These are phyloP conservation scores for Phanerochaete carnosa DNA, from an alignment of 768 basidiomycete species.

Conservation along the genomic window DNA sequence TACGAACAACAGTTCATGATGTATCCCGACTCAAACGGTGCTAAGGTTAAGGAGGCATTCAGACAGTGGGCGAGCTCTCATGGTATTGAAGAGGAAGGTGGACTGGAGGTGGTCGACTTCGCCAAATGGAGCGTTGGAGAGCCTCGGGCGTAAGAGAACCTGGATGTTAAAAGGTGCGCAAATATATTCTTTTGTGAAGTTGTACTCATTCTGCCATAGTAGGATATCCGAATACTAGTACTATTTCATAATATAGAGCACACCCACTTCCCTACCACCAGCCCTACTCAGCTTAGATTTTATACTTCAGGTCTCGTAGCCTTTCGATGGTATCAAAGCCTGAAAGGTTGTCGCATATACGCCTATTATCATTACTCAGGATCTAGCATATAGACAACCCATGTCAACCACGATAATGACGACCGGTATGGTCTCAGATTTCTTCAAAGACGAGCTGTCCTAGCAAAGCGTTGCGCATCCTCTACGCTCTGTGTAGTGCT, in stretches of 20 bases:
- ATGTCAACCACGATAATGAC: too few relatives aligned
- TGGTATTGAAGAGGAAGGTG: constrained; percentile 34
- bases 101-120: constrained; percentile 48
- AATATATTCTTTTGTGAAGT: neutral
- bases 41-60: constrained; percentile 37
- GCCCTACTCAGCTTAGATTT: too few relatives aligned
- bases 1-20: constrained; percentile 76
- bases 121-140: constrained; percentile 67
- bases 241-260: neutral
- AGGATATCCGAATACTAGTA: neutral
- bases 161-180: neutral
- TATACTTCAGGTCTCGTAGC: too few relatives aligned
- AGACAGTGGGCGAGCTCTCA: constrained; percentile 51
- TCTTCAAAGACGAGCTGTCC: too few relatives aligned
- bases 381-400: too few relatives aligned
- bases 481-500: too few relatives aligned
- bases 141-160: neutral
- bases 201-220: neutral
- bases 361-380: too few relatives aligned
- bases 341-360: too few relatives aligned
- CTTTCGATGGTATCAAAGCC: too few relatives aligned
- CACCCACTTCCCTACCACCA: too few relatives aligned
- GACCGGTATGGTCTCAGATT: too few relatives aligned
- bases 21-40: constrained; percentile 53
- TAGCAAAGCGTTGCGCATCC: too few relatives aligned